Conservation (phyloP, 148 eudicot species). For the Amaranthus cruentus region DNA sequence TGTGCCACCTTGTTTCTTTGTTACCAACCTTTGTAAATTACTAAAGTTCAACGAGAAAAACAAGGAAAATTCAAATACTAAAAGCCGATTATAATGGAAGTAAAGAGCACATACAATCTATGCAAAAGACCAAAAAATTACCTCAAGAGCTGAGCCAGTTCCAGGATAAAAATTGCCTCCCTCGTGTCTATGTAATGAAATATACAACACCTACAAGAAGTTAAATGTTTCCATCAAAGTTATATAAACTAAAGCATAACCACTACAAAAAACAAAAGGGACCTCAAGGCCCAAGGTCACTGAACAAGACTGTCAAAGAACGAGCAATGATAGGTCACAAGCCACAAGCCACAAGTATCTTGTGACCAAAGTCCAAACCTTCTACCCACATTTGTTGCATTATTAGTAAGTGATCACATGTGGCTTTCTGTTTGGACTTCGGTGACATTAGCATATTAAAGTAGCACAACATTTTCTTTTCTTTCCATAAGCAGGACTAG, state of each 20-base stretch:
- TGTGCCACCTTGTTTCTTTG: not conserved
- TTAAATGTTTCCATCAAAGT: not conserved
- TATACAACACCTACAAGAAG: slow-evolving; percentile 67
- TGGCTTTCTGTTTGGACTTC: too few relatives aligned
- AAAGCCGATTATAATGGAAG: not conserved
- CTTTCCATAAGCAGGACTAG: too few relatives aligned
- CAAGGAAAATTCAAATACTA: not conserved
- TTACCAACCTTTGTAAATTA: not conserved
- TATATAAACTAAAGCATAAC: not conserved
- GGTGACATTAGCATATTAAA: too few relatives aligned
- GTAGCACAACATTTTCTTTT: too few relatives aligned
- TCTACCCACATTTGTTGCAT: too few relatives aligned
- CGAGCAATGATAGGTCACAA: not conserved
- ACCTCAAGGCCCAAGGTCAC: not conserved
- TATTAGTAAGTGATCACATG: too few relatives aligned
- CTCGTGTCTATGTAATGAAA: slow-evolving; percentile 97
- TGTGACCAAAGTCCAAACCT: too few relatives aligned
- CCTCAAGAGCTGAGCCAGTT: slow-evolving; percentile 92
- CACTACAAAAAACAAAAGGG: not conserved
- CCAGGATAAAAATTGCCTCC: slow-evolving; percentile 95
- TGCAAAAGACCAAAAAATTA: slow-evolving; percentile 17
- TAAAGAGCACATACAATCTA: not conserved
- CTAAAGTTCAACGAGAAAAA: not conserved
- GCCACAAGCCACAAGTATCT: too few relatives aligned
- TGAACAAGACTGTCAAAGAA: not conserved